phyloP scores from a whole-genome alignment of 2,329 filamentous ascomycete species.

The Aquanectria penicillioides region DNA sequence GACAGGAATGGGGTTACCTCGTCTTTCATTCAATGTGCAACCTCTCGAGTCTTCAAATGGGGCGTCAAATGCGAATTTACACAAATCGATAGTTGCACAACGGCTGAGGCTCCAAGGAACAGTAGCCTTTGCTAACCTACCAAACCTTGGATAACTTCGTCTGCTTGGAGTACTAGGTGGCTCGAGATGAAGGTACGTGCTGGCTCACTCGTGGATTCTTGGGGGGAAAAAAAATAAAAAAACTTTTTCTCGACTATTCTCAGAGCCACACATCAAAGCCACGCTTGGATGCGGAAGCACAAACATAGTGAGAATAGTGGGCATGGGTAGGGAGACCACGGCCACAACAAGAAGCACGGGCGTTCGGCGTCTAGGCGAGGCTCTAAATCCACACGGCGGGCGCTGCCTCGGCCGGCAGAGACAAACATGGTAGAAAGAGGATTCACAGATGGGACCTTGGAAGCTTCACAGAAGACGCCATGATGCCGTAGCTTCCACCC shows the following conservation, averaged over 20 bases:
- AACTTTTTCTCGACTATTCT: not conserved
- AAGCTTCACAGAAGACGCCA: constrained; percentile 13
- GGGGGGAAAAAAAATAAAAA: too few species aligned
- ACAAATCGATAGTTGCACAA: constrained; percentile 17
- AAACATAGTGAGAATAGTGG: not conserved
- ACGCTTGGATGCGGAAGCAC: not conserved
- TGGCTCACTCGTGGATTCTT: constrained; percentile 2
- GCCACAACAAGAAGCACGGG: constrained; percentile 5
- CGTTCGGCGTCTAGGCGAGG: not conserved
- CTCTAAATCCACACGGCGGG: constrained; percentile 5
- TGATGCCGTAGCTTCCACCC: not conserved
- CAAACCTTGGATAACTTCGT: not conserved
- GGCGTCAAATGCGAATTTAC: constrained; percentile 14
- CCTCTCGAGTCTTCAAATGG: constrained; percentile 4
- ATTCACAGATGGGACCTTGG: not conserved
- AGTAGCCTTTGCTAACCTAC: not conserved
- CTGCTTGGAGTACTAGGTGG: not conserved
- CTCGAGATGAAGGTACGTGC: not conserved
- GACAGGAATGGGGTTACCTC: not conserved
- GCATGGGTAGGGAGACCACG: not conserved
- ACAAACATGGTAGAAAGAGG: constrained; percentile 6
- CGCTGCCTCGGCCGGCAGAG: constrained; percentile 18
- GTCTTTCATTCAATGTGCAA: constrained; percentile 5
- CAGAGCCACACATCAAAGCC: not conserved
- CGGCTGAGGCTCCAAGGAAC: constrained; percentile 8